Evolutionary conservation across 331 rosid genomes (phyloP), one percentile per base, ranked within the genome.

Genomic region (Telfairia occidentalis): DNA sequence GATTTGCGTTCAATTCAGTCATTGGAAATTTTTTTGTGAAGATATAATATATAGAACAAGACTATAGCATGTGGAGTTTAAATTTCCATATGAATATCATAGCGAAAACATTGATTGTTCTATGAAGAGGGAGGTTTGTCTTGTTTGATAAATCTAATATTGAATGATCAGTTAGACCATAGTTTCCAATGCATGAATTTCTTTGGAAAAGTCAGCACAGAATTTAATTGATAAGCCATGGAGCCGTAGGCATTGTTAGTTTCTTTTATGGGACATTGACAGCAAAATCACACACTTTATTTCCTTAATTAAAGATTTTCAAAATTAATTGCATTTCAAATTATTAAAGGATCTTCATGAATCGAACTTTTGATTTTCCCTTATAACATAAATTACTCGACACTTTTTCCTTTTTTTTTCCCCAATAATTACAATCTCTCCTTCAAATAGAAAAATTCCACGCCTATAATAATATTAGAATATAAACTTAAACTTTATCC

Each of bases 181-280:
- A 43, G 38, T 28, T 67, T 70, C 58, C 58, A 46, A 70, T 70
- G 75, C 8, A 70, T 45, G 16, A 26, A 2, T 46, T 70, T 45
- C 42, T 70, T 70, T 70, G 75, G 58, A 70, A 42, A 70, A 26
- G 57, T 70, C 58, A 70, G 40, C 32, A 70, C n/a, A n/a, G n/a
- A n/a, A n/a, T n/a, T 46, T 70, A 70, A 45, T 9, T 38, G 57
- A n/a, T 49, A 28, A 45, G 1, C 2, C 58, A 70, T 43, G 30
- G 2, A 61, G 34, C n/a, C 5, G n/a, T 9, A 28, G n/a, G 28
- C n/a, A 28, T 58, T 58, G 18, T 34, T 63, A 34, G 48, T 28
- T 58, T 28, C 9, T 3, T 13, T 10, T 5, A 19, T 66, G 52
- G 46, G 29, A 9, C 18, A 35, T 9, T 34, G 30, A 64, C 73